A percentile compares a stretch with the other conserved stretches of the same genome.
These are phyloP conservation scores for Kwoniella newhampshirensis DNA, from an alignment of 768 basidiomycete genomes.

Conservation along the genomic window DNA sequence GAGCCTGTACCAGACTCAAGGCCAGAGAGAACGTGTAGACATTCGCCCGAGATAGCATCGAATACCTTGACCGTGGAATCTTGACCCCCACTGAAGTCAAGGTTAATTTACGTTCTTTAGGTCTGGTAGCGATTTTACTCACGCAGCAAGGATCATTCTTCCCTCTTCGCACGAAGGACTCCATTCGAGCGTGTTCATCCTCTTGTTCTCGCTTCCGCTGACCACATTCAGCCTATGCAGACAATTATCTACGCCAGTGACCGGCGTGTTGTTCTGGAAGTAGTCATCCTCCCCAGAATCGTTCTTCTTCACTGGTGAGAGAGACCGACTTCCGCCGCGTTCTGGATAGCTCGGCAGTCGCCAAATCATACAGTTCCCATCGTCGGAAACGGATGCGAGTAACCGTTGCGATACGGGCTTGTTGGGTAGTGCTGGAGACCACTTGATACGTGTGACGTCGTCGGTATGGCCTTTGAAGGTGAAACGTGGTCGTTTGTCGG, in stretches of 20 bases:
- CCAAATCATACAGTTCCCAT: conserved; percentile 49
- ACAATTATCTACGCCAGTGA: conserved; percentile 26
- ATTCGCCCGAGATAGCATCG: conserved; percentile 38
- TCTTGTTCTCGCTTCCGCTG: conserved; percentile 31
- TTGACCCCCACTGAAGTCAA: conserved; percentile 33
- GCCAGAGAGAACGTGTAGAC: conserved; percentile 35
- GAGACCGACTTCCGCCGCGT: conserved; percentile 13
- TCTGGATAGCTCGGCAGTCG: conserved; percentile 36
- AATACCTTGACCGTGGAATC: conserved; percentile 49
- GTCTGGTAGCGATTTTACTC: conserved; percentile 19
- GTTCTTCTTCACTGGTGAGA: conserved; percentile 20
- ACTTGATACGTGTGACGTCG: conserved; percentile 42
- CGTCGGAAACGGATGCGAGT: conserved; percentile 47
- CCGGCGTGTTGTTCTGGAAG: conserved; percentile 26
- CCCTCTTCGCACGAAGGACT: conserved; percentile 29
- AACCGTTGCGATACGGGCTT: conserved; percentile 22
- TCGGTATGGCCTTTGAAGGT: conserved; percentile 49
- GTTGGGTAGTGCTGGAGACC: conserved; percentile 29
- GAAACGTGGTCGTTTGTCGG: conserved; percentile 33
- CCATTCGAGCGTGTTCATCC: conserved; percentile 45
- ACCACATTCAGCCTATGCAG: conserved; percentile 30
- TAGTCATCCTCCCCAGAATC: conserved; percentile 35
- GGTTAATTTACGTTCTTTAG: no score
- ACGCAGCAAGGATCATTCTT: conserved; percentile 44
- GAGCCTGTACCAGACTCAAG: conserved; percentile 43